Percentiles rank a stretch among this genome's conserved stretches.
Conservation (phyloP, 2,329 filamentous ascomycete genomes). For the Aspergillus fumigatus region DNA sequence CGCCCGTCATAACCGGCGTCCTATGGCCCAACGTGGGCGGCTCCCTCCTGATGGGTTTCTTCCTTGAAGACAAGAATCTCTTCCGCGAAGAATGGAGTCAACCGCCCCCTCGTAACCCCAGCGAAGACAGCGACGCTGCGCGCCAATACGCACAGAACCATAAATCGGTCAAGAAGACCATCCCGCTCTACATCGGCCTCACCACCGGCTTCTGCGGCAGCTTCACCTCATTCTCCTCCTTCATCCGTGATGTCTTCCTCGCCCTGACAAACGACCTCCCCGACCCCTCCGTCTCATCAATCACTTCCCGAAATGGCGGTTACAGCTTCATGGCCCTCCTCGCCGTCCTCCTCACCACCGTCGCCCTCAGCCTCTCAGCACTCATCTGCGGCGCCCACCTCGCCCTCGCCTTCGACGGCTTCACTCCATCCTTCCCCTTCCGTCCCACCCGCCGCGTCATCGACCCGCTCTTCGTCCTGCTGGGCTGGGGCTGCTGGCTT, state of each 20-base stretch:
- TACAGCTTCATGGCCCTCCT: slow-evolving; percentile 79
- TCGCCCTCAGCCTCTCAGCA: slow-evolving; percentile 65
- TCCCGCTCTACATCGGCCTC: slow-evolving; percentile 82
- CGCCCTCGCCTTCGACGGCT: slow-evolving; percentile 56
- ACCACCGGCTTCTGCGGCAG: slow-evolving; percentile 85
- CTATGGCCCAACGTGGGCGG: slow-evolving; percentile 88
- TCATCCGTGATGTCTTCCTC: slow-evolving; percentile 75
- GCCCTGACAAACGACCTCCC: slow-evolving; percentile 71
- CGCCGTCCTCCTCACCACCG: slow-evolving; percentile 67
- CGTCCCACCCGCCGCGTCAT: slow-evolving; percentile 54
- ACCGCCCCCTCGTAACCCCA: background rate
- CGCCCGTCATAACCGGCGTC: slow-evolving; percentile 68
- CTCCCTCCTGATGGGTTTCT: slow-evolving; percentile 77
- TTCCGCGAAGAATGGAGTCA: slow-evolving; percentile 65
- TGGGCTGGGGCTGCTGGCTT: slow-evolving; percentile 73
- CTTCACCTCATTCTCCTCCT: slow-evolving; percentile 84
- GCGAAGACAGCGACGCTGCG: slow-evolving; percentile 21
- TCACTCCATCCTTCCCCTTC: slow-evolving; percentile 59
- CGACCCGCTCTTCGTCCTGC: slow-evolving; percentile 59
- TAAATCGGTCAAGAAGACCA: slow-evolving; percentile 69
- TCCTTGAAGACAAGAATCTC: slow-evolving; percentile 70
- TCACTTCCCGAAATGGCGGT: slow-evolving; percentile 59
- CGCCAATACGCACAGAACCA: slow-evolving; percentile 46
- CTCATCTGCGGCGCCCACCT: slow-evolving; percentile 71
- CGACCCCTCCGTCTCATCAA: slow-evolving; percentile 43